A percentile compares a stretch with the other conserved stretches of the same genome.
Evolutionary conservation across 1,284 basidiomycete genomes (phyloP).

Genomic region (Golubevia pallescens): DNA sequence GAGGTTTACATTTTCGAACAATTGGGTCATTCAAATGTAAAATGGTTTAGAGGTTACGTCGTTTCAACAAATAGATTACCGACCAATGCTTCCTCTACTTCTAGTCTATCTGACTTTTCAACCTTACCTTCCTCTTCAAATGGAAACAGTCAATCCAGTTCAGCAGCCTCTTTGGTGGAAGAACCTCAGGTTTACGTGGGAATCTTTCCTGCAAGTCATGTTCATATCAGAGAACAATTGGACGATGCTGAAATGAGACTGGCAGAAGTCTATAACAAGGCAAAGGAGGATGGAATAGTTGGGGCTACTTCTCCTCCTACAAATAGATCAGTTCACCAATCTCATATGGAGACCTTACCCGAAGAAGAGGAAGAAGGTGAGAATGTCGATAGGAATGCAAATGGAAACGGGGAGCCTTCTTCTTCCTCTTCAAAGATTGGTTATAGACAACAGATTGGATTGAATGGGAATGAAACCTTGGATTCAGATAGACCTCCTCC

Average conservation of each 20-base stretch:
- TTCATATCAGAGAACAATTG: conserved; percentile 85
- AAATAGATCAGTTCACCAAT: conserved; percentile 10
- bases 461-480: conserved; percentile 22
- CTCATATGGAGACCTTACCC: conserved; percentile 32
- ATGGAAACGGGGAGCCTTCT: neutral
- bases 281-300: conserved; percentile 36
- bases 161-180: too few species aligned
- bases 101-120: conserved; percentile 55
- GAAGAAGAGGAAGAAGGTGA: conserved; percentile 38
- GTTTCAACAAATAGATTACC: conserved; percentile 69
- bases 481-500: conserved; percentile 71
- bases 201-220: conserved; percentile 90
- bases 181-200: conserved; percentile 86
- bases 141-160: conserved; percentile 3
- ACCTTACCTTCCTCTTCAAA: conserved; percentile 19
- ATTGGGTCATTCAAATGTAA: conserved; percentile 40
- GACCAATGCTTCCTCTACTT: conserved; percentile 59
- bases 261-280: conserved; percentile 70
- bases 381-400: conserved; percentile 16
- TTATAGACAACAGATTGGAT: conserved; percentile 17
- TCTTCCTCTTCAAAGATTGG: neutral
- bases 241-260: conserved; percentile 86
- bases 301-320: conserved; percentile 30
- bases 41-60: conserved; percentile 72
- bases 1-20: conserved; percentile 80